phyloP scores from a whole-genome alignment of 306 rosid species.

The Prosopis cineraria region DNA sequence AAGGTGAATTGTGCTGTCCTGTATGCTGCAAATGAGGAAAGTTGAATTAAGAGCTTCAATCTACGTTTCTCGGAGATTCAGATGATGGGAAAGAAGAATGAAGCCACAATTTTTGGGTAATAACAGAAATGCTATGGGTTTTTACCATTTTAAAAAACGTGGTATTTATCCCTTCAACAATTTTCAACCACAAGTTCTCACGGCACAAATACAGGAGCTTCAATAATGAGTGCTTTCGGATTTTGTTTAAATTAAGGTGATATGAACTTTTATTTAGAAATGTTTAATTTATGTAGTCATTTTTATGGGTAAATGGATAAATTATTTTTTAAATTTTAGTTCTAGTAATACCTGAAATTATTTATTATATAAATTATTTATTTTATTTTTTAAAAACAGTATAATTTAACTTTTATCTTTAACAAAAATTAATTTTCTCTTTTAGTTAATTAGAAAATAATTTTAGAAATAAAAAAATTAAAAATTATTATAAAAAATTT shows the following conservation, averaged over 20 bases:
- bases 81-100: neutral
- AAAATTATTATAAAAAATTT: too few species aligned
- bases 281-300: neutral
- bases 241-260: neutral
- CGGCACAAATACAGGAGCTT: neutral
- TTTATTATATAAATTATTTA: too few species aligned
- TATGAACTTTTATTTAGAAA: neutral
- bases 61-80: neutral
- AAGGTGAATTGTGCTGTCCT: neutral
- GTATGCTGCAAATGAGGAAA: neutral
- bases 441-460: too few species aligned
- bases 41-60: neutral
- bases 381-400: too few species aligned
- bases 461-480: too few species aligned
- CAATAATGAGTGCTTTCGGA: neutral
- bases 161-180: slow-evolving; percentile 1
- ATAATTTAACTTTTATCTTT: too few species aligned
- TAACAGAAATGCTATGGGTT: neutral
- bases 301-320: too few species aligned
- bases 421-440: too few species aligned
- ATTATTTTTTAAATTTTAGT: too few species aligned
- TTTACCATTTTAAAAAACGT: slow-evolving; percentile 31
- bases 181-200: slow-evolving; percentile 28
- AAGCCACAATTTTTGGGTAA: slow-evolving; percentile 15
- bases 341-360: too few species aligned